Conservation (phyloP, 2,329 filamentous ascomycete species). For the Elsinoe fawcettii region DNA sequence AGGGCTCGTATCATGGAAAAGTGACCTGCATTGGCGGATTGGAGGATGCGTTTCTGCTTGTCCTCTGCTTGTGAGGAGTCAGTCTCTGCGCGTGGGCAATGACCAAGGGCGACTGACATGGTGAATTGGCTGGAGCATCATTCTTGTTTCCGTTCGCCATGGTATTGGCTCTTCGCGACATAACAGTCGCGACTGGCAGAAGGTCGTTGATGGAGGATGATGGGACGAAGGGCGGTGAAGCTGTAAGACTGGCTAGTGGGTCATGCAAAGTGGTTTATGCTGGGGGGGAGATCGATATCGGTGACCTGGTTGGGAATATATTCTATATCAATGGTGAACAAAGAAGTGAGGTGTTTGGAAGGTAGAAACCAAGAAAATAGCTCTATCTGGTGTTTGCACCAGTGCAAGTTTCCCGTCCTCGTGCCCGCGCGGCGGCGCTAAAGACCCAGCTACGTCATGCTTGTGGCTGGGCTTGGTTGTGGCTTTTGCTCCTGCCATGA, state of each 20-base stretch:
- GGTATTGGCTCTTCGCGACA: constrained; percentile 6
- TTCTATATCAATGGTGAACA: not conserved
- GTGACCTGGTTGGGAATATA: not conserved
- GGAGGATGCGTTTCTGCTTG: constrained; percentile 69
- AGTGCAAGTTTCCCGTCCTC: not conserved
- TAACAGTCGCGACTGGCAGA: not conserved
- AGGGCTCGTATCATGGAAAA: constrained; percentile 56
- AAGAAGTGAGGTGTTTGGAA: not conserved
- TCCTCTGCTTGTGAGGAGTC: constrained; percentile 48
- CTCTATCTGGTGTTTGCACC: not conserved
- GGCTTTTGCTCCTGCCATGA: not conserved
- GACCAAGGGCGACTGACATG: not conserved
- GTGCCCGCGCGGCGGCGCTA: constrained; percentile 1
- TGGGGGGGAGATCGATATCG: not conserved
- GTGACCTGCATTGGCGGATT: constrained; percentile 58
- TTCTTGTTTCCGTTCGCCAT: constrained; percentile 14
- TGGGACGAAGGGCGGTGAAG: not conserved
- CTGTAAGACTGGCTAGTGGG: not conserved
- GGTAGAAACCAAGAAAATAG: not conserved
- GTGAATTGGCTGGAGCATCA: not conserved
- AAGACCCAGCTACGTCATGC: constrained; percentile 1
- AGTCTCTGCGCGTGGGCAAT: not conserved
- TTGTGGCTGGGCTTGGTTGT: constrained; percentile 2
- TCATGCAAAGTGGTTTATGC: not conserved
- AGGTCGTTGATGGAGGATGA: not conserved